These are phyloP conservation scores for Monosporascus sp. DNA, from an alignment of 2,329 filamentous ascomycete genomes.

Conservation along the genomic window DNA sequence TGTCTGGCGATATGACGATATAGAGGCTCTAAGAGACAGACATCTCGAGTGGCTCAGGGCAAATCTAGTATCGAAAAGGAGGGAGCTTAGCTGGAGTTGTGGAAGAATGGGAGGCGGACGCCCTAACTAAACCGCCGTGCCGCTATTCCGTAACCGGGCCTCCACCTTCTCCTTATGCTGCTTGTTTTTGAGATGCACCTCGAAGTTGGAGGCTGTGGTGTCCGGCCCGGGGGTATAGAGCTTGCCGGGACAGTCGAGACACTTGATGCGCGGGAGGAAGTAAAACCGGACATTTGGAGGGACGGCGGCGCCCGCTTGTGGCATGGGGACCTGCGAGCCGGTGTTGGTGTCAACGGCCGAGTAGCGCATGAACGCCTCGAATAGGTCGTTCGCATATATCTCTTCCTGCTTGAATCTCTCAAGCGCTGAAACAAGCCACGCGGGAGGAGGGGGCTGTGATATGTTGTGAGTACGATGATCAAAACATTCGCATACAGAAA, in stretches of 20 bases:
- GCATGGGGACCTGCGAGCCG: constrained; percentile 55
- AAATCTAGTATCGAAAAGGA: no score
- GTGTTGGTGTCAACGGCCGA: constrained; percentile 72
- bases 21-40: no score
- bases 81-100: no score
- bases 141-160: constrained; percentile 3
- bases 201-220: constrained; percentile 82
- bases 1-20: no score
- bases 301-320: constrained; percentile 41
- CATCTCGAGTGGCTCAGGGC: no score
- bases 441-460: constrained; percentile 72
- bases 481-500: constrained; percentile 3
- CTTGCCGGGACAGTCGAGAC: constrained; percentile 88
- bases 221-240: constrained; percentile 87
- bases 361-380: constrained; percentile 90
- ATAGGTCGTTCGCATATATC: constrained; percentile 72
- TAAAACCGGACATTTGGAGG: constrained; percentile 68
- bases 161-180: constrained; percentile 71
- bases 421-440: constrained; percentile 77
- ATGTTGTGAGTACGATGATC: constrained; percentile 20
- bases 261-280: constrained; percentile 85
- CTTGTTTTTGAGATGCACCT: constrained; percentile 84
- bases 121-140: neutral
- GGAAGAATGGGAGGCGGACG: no score
- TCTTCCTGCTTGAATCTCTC: constrained; percentile 57